phyloP scores from a whole-genome alignment of 1,284 basidiomycete genomes.

The Stereum hirsutum region DNA sequence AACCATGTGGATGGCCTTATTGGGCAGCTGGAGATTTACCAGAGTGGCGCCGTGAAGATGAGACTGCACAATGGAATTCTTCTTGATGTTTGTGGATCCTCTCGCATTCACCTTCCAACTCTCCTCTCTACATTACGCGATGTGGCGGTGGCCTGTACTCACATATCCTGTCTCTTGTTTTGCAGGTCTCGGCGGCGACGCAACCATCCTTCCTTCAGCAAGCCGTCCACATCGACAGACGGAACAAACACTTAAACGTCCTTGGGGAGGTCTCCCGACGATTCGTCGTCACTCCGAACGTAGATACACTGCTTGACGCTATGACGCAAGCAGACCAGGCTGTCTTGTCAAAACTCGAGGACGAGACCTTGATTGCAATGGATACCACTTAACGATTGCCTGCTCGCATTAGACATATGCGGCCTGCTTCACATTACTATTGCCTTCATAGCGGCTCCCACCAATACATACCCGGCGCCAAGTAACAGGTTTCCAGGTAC shows the following conservation, averaged over 20 bases:
- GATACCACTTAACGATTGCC: conserved; percentile 27
- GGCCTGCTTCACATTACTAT: too few species aligned
- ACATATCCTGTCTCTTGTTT: conserved; percentile 5
- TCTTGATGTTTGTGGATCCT: conserved; percentile 55
- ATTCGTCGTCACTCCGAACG: conserved; percentile 81
- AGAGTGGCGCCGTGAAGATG: conserved; percentile 83
- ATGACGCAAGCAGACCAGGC: conserved; percentile 48
- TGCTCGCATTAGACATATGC: too few species aligned
- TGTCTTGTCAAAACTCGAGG: conserved; percentile 27
- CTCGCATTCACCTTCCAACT: too few species aligned
- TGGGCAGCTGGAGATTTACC: conserved; percentile 76
- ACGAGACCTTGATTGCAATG: conserved; percentile 48
- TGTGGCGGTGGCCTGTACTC: not conserved
- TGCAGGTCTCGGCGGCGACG: conserved; percentile 75
- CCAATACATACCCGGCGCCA: too few species aligned
- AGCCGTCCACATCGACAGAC: conserved; percentile 65
- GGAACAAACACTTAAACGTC: conserved; percentile 52
- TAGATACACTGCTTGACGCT: conserved; percentile 69
- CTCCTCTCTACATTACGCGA: too few species aligned
- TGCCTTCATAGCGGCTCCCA: too few species aligned
- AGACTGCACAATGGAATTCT: conserved; percentile 72
- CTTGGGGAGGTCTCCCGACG: conserved; percentile 82
- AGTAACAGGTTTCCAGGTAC: too few species aligned
- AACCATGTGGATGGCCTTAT: conserved; percentile 65
- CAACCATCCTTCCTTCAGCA: conserved; percentile 89